These are phyloP conservation scores for Trichoderma afroharzianum DNA, from an alignment of 2,329 filamentous ascomycete species.

Conservation along the genomic window DNA sequence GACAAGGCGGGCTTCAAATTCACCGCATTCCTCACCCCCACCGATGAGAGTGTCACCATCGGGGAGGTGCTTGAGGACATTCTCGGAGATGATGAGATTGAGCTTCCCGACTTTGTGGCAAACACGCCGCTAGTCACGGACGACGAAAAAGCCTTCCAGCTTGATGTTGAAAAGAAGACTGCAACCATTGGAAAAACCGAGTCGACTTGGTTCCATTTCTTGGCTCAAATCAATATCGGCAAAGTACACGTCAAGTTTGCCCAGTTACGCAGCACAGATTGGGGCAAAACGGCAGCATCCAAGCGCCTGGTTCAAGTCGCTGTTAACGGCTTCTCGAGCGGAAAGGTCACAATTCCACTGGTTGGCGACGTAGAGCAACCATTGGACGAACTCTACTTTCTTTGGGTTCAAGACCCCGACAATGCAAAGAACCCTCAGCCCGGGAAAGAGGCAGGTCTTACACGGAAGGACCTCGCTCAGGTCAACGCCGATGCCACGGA, in stretches of 20 bases:
- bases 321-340: accelerated
- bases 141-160: neutral
- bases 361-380: neutral
- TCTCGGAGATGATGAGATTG: neutral
- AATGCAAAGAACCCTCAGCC: neutral
- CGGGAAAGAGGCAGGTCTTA: neutral
- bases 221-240: neutral
- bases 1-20: neutral
- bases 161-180: neutral
- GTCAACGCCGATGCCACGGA: neutral
- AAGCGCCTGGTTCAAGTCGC: neutral
- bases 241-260: neutral
- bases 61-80: neutral
- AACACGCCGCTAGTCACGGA: neutral
- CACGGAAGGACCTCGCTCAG: neutral
- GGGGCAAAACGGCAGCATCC: neutral
- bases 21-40: neutral
- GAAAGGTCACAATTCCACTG: neutral
- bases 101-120: neutral
- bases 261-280: neutral
- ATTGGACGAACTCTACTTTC: neutral
- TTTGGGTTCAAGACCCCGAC: neutral
- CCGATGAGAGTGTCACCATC: neutral
- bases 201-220: neutral
- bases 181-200: neutral